Evolutionary conservation across 176 grass and related monocot species (phyloP).

Genomic region (Puccinellia tenuiflora): DNA sequence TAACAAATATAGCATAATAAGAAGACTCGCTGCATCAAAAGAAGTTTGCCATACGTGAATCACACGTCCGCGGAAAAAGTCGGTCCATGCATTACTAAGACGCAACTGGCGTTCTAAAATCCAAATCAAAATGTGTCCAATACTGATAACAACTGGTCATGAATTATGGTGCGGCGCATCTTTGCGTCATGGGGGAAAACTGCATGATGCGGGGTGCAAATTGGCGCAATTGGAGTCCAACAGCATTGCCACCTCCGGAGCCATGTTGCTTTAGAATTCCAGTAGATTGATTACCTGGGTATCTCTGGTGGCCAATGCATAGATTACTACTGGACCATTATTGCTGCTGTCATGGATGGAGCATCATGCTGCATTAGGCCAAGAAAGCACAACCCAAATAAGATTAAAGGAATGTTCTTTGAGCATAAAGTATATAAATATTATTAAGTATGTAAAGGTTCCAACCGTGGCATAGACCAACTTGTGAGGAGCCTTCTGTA

Average conservation of each 20-base stretch:
- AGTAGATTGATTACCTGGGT: background rate
- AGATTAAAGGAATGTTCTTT: background rate
- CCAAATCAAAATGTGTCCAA: background rate
- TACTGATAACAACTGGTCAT: background rate
- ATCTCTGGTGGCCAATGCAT: background rate
- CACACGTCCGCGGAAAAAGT: background rate
- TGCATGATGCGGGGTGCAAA: background rate
- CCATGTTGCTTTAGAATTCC: slow-evolving; percentile 2
- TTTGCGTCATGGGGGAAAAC: slow-evolving; percentile 2
- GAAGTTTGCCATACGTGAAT: background rate
- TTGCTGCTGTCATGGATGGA: slow-evolving; percentile 2
- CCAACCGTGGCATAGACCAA: background rate
- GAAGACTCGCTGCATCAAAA: background rate
- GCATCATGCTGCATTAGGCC: slow-evolving; percentile 17
- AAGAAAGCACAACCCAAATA: background rate
- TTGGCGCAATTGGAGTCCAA: slow-evolving; percentile 30
- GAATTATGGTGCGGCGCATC: background rate
- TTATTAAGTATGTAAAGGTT: background rate
- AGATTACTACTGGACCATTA: slow-evolving; percentile 4
- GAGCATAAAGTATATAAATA: background rate
- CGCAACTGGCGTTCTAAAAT: background rate
- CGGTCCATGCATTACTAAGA: background rate
- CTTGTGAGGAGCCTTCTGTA: background rate
- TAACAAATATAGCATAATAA: background rate
- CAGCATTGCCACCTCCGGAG: background rate